A percentile compares a stretch with the other conserved stretches of the same genome.
These are phyloP conservation scores for Cercospora zeina DNA, from an alignment of 2,329 filamentous ascomycete genomes.

Conservation along the genomic window DNA sequence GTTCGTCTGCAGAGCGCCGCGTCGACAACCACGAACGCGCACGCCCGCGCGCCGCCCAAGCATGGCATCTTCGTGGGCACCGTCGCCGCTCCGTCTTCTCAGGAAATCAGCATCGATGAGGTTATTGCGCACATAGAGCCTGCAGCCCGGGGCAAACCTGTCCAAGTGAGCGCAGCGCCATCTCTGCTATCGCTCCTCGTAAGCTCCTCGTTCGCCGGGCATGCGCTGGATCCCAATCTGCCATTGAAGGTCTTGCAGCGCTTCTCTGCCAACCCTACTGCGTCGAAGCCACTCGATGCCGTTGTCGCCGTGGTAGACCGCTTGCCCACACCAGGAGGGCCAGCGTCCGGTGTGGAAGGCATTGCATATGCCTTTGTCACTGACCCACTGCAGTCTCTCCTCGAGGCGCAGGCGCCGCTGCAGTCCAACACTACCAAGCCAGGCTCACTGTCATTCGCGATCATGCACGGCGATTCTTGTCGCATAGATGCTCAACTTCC, in stretches of 20 bases:
- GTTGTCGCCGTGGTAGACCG: conserved; percentile 39
- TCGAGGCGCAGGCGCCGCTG: conserved; percentile 20
- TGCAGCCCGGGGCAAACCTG: conserved; percentile 8
- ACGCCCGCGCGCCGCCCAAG: conserved; percentile 41
- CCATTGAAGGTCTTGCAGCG: conserved; percentile 27
- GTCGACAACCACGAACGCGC: not conserved
- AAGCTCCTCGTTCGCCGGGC: conserved; percentile 31
- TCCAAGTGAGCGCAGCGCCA: conserved; percentile 10
- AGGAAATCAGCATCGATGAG: conserved; percentile 21
- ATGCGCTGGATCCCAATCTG: conserved; percentile 30
- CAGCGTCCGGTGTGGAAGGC: conserved; percentile 32
- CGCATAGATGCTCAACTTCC: conserved; percentile 53
- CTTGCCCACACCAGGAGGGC: conserved; percentile 25
- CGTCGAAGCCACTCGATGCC: conserved; percentile 28
- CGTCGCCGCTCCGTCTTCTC: conserved; percentile 11
- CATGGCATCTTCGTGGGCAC: conserved; percentile 25
- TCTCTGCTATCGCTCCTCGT: conserved; percentile 30
- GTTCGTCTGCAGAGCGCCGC: conserved; percentile 1
- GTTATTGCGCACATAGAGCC: conserved; percentile 26
- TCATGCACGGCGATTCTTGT: conserved; percentile 12
- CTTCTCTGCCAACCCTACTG: conserved; percentile 17
- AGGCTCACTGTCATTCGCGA: conserved; percentile 33
- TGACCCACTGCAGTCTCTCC: conserved; percentile 18
- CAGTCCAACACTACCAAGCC: conserved; percentile 33
- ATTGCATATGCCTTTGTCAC: conserved; percentile 35